These are phyloP conservation scores for Trichoderma endophyticum DNA, from an alignment of 2,329 filamentous ascomycete species.

Conservation along the genomic window DNA sequence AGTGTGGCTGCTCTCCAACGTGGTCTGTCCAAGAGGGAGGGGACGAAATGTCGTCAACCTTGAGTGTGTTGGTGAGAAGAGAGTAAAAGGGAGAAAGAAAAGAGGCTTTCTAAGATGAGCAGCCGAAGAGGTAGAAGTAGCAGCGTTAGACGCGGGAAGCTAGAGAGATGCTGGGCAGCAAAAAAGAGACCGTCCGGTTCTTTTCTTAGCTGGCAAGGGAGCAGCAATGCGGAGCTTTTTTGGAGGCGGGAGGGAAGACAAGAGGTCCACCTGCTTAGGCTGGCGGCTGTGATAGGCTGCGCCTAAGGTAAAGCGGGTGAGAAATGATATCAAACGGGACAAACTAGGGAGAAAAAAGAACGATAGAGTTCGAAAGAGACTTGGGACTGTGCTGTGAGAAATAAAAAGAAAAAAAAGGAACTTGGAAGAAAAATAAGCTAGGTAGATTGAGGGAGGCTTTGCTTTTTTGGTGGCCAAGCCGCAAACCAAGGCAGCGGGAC, in stretches of 20 bases:
- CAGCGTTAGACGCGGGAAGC: not conserved
- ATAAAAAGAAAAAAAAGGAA: not conserved
- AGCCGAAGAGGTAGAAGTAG: not conserved
- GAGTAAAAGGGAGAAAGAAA: not conserved
- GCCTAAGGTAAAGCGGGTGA: not conserved
- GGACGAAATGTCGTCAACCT: not conserved
- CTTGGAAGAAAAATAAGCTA: not conserved
- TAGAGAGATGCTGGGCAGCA: slow-evolving; percentile 9
- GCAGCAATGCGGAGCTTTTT: slow-evolving; percentile 15
- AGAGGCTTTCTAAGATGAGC: not conserved
- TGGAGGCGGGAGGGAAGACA: not conserved
- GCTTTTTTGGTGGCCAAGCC: not conserved
- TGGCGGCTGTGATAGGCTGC: slow-evolving; percentile 10
- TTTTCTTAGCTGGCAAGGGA: slow-evolving; percentile 6
- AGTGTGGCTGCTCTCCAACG: not conserved
- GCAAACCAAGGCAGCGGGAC: slow-evolving; percentile 1
- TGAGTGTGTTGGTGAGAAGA: not conserved
- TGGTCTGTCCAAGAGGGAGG: not conserved
- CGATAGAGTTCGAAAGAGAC: not conserved
- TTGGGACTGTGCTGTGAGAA: not conserved
- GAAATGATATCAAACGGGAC: not conserved
- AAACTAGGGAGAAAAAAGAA: not conserved
- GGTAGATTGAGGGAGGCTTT: not conserved
- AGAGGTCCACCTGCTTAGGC: slow-evolving; percentile 10
- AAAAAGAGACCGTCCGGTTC: not conserved